These are phyloP conservation scores for Cornus controversa DNA, from an alignment of 148 eudicot genomes.

Conservation along the genomic window DNA sequence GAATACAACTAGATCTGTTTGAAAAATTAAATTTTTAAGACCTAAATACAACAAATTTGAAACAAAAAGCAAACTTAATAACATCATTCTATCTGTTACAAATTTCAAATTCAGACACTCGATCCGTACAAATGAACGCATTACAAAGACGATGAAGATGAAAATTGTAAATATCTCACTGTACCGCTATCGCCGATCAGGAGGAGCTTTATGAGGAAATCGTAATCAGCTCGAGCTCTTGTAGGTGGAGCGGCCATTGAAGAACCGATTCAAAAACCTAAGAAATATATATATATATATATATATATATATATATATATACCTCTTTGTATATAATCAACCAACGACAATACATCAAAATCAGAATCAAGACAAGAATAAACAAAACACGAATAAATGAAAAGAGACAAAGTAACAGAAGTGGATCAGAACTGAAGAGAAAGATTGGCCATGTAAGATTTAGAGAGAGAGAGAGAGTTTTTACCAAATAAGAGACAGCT, in stretches of 20 bases:
- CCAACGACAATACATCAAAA: constrained; percentile 11
- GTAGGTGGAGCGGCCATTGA: constrained; percentile 94
- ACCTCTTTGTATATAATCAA: constrained; percentile 10
- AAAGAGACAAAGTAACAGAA: background rate
- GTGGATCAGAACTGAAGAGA: constrained; percentile 13
- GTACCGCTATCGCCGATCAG: constrained; percentile 85
- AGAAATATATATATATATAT: constrained; percentile 4
- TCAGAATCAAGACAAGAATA: constrained; percentile 2
- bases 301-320: background rate
- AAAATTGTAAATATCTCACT: background rate
- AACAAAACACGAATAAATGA: background rate
- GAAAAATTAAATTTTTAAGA: background rate
- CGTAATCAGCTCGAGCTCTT: constrained; percentile 94
- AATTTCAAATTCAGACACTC: constrained; percentile 1
- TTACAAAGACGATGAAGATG: background rate
- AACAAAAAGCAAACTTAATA: background rate
- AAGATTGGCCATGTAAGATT: background rate
- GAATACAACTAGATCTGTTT: constrained; percentile 13
- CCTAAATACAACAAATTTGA: background rate
- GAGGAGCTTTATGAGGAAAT: constrained; percentile 84
- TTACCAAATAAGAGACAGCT: constrained; percentile 1
- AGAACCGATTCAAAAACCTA: constrained; percentile 26
- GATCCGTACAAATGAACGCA: constrained; percentile 2
- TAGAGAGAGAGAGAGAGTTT: constrained; percentile 10
- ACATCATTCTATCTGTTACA: background rate